Evolutionary conservation across 805 yeast species (phyloP).

Genomic region (Yarrowia sp.): DNA sequence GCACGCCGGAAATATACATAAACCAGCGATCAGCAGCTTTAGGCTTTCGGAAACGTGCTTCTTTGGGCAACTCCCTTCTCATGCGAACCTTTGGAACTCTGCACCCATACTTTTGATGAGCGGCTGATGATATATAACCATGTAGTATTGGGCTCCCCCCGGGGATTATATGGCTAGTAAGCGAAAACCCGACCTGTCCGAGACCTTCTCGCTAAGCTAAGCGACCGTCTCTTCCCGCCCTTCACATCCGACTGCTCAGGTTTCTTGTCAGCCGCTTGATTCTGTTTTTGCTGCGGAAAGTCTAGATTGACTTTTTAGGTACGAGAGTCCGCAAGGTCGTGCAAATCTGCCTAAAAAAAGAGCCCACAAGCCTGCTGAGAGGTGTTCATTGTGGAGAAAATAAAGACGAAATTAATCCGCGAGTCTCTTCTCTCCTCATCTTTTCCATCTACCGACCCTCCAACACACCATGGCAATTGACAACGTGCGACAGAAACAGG

Average conservation of each 20-base stretch:
- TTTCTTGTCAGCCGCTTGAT: slow-evolving; percentile 1
- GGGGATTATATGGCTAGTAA: no score
- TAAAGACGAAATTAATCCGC: slow-evolving; percentile 16
- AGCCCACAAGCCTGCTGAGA: not conserved
- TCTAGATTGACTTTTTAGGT: slow-evolving; percentile 19
- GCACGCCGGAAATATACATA: slow-evolving; percentile 2
- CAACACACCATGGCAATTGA: slow-evolving; percentile 10
- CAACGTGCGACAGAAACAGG: not conserved
- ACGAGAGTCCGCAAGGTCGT: slow-evolving; percentile 29
- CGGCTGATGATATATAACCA: slow-evolving; percentile 2
- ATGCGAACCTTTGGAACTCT: not conserved
- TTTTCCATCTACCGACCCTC: no score
- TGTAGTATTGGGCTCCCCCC: no score
- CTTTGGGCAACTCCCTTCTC: not conserved
- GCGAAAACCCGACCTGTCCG: no score
- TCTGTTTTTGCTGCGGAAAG: slow-evolving; percentile 26
- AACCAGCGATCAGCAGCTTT: slow-evolving; percentile 11
- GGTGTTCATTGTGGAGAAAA: slow-evolving; percentile 3
- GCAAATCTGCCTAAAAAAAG: slow-evolving; percentile 5
- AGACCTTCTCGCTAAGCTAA: not conserved
- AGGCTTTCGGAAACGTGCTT: slow-evolving; percentile 31
- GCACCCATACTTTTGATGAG: slow-evolving; percentile 5
- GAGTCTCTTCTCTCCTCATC: not conserved
- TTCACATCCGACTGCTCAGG: no score
- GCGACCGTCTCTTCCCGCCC: no score